Evolutionary conservation across 306 rosid species (phyloP), one percentile per base, ranked within the genome.

Genomic region (Ziziphus jujuba): DNA sequence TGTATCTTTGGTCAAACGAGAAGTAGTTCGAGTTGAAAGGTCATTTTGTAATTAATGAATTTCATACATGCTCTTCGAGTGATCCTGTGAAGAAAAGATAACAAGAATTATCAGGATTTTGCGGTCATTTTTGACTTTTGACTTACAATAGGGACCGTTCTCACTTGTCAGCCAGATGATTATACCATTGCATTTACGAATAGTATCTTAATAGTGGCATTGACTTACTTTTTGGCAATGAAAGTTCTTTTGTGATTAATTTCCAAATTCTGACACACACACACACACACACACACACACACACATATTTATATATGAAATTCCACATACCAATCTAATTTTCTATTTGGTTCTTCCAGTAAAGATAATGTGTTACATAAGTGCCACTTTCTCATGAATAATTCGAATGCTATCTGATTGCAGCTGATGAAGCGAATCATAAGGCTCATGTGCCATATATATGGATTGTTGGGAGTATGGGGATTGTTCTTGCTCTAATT

Each of bases 391-490:
- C 73, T 67, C 13, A 28, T 49, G 64, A 68, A n/a, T 74, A 20
- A 60, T 21, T 14, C 35, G 25, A 33, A 65, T 50, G 53, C 70
- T 14, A 44, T 54, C 4, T 65, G 59, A 56, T 70, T 65, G 65
- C 91, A 93, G 97, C 52, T 49, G 74, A 75, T 81, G 78, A 61
- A 76, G 82, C 43, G 71, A 74, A 65, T 57, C 86, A 81, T 65
- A 88, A 90, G 69, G 80, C 82, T 59, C 96, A 80, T 81, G 77
- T 79, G 33, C 97, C 97, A 28, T 93, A 81, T 45, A 63, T 84
- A 72, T 93, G 97, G 99, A 90, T 93, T 64, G 69, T 90, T 66
- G 96, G 96, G 69, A 87, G 95, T 75, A 49, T 86, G 70, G 98
- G 96, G 51, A 73, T 83, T 45, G 77, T 81, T 72, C 89, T 93